These are phyloP conservation scores for Gnaphalium uliginosum DNA, from an alignment of 129 eudicot species.

Conservation along the genomic window DNA sequence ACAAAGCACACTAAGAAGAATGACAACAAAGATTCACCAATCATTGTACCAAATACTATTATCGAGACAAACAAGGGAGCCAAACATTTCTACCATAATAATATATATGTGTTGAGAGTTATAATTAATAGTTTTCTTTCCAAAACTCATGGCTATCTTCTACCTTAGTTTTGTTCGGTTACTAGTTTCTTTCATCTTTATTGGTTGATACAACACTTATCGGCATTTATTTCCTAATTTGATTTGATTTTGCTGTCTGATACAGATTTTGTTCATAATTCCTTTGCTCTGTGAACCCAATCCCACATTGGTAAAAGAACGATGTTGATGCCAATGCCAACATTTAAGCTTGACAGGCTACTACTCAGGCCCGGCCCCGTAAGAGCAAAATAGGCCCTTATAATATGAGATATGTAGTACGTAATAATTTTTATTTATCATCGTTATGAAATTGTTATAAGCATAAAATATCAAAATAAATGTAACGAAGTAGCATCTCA, in stretches of 20 bases:
- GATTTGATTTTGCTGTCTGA: background rate
- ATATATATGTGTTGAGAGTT: too few relatives aligned
- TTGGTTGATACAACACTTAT: background rate
- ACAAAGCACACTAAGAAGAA: slow-evolving; percentile 41
- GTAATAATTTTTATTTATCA: too few relatives aligned
- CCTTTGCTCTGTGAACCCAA: background rate
- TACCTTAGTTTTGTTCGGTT: slow-evolving; percentile 1
- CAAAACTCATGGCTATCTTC: background rate
- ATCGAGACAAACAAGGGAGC: slow-evolving; percentile 60
- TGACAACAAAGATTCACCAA: too few relatives aligned
- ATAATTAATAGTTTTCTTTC: too few relatives aligned
- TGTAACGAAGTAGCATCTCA: too few relatives aligned
- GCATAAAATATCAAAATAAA: too few relatives aligned
- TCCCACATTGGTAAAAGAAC: background rate
- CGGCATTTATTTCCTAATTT: slow-evolving; percentile 4
- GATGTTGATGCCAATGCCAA: background rate
- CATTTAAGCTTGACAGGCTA: too few relatives aligned
- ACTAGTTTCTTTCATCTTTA: background rate
- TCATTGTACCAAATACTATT: slow-evolving; percentile 37
- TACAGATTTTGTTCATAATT: background rate
- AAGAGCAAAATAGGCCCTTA: too few relatives aligned
- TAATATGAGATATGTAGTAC: too few relatives aligned
- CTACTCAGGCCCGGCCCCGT: too few relatives aligned
- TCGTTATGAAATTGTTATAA: too few relatives aligned
- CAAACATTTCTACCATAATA: too few relatives aligned